Evolutionary conservation across 768 basidiomycete genomes (phyloP).

Genomic region (Kockovaella imperatae): DNA sequence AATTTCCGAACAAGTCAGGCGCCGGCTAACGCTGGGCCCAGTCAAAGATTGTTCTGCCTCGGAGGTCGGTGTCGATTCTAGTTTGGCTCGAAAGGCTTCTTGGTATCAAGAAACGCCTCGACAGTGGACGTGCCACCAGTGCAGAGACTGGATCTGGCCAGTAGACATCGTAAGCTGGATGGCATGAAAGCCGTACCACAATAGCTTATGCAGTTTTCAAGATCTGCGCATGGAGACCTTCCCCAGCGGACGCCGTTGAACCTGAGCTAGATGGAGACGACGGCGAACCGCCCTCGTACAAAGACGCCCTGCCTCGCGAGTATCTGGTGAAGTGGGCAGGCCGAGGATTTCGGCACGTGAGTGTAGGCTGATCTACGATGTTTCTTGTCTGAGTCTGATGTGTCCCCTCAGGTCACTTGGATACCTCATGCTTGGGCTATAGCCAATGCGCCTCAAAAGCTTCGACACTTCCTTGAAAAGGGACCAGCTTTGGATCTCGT

Average conservation of each 20-base stretch:
- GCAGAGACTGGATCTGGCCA: constrained; percentile 59
- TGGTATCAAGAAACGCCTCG: constrained; percentile 5
- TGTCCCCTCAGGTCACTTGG: constrained; percentile 55
- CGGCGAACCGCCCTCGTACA: constrained; percentile 52
- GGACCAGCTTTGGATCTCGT: constrained; percentile 66
- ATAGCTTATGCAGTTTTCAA: constrained; percentile 29
- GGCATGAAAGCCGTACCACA: neutral
- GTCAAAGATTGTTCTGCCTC: too few relatives aligned
- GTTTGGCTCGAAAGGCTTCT: constrained; percentile 33
- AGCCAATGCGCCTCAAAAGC: constrained; percentile 56
- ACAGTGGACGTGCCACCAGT: constrained; percentile 59
- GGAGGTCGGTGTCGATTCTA: too few relatives aligned
- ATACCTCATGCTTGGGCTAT: constrained; percentile 87
- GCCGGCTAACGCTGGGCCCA: too few relatives aligned
- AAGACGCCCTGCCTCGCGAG: constrained; percentile 65
- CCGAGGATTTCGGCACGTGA: constrained; percentile 59
- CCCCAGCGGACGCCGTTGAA: constrained; percentile 60
- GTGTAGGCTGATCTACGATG: constrained; percentile 40
- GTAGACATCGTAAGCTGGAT: constrained; percentile 52
- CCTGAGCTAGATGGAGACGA: constrained; percentile 45
- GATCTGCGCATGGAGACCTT: constrained; percentile 86
- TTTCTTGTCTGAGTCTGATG: neutral
- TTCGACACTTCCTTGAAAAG: constrained; percentile 66
- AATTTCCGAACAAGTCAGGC: too few relatives aligned
- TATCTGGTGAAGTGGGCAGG: constrained; percentile 86